Base-by-base conservation (phyloP, 2,329 filamentous ascomycete genomes). In the Neonectria punicea region DNA sequence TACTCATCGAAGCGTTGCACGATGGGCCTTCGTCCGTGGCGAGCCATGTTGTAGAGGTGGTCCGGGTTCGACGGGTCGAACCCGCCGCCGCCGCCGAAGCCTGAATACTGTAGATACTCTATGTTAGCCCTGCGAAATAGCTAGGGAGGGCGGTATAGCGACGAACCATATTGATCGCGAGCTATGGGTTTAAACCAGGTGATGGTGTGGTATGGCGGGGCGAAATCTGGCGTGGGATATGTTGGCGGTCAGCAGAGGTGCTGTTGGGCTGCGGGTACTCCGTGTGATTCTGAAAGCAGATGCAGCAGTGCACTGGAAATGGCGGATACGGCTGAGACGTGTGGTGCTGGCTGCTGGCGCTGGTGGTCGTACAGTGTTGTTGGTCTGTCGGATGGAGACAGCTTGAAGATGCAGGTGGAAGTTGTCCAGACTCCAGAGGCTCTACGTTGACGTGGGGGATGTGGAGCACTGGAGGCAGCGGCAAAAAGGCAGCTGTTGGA, bases 1-100 rank as follows among this genome's bases (percentile, higher is more conserved):
- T 97, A 98, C 81, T 99, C 96, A 80, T 99, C 95, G 83, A 99
- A 99, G 66, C 94, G 93, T 74, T 93, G 92, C 58, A 84, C 72
- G 81, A 85, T 74, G 78, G 84, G 79, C 58, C 84, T 80, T 64
- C 86, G 83, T 62, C 81, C 80, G 59, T 76, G 74, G 63, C 78
- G 79, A 41, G 82, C 82, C 80, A 86, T 82, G 75, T 82, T 82
- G 75, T 82, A 84, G 74, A 86, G 80, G 63, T 83, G 79, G 32
- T 81, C 79, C n/a, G 83, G 80, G 70, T 86, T 82, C 66, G 77
- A 78, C 63, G 83, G 80, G 72, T 86, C 83, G 70, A 82, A 83
- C 51, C 78, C 81, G 55, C 78, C 78, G 64, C 22, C 22, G 22
- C 78, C 78, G 64, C 80, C 81, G 66, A 77, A 81, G 61, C 79